phyloP scores from a whole-genome alignment of 1,284 basidiomycete species.

The Trametes polyzona region DNA sequence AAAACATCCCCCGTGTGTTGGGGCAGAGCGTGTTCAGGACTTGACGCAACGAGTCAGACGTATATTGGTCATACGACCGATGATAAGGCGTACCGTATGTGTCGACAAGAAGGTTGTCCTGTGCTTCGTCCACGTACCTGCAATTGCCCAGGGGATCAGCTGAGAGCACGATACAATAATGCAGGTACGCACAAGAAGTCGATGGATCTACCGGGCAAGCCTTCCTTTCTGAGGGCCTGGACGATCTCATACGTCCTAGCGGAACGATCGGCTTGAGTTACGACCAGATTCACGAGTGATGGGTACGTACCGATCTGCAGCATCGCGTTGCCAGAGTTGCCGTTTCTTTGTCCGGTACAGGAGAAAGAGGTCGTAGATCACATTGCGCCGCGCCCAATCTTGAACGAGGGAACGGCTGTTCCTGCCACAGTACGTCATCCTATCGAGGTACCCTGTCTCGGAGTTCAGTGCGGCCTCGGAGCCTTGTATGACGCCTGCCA shows the following conservation, averaged over 20 bases:
- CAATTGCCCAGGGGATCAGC: conserved; percentile 29
- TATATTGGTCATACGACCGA: no score
- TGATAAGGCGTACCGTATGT: conserved; percentile 46
- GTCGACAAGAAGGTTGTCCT: conserved; percentile 75
- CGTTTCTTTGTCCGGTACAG: conserved; percentile 54
- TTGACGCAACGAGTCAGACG: conserved; percentile 38
- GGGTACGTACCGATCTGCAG: conserved; percentile 61
- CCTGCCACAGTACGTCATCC: conserved; percentile 49
- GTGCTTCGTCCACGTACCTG: conserved; percentile 76
- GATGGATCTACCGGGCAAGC: conserved; percentile 46
- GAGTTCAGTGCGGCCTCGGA: conserved; percentile 51
- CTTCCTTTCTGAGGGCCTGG: conserved; percentile 36
- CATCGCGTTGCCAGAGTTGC: conserved; percentile 53
- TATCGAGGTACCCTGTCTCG: conserved; percentile 45
- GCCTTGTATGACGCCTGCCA: conserved; percentile 73
- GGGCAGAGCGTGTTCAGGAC: conserved; percentile 63
- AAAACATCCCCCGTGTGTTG: conserved; percentile 72
- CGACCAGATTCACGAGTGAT: not conserved
- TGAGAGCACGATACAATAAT: not conserved
- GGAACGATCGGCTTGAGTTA: no score
- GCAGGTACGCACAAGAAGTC: conserved; percentile 55
- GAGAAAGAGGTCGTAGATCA: conserved; percentile 25
- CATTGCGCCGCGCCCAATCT: conserved; percentile 36
- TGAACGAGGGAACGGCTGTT: conserved; percentile 54
- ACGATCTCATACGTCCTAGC: conserved; percentile 57